These are phyloP conservation scores for Trifolium repens DNA, from an alignment of 306 rosid species.

Conservation along the genomic window DNA sequence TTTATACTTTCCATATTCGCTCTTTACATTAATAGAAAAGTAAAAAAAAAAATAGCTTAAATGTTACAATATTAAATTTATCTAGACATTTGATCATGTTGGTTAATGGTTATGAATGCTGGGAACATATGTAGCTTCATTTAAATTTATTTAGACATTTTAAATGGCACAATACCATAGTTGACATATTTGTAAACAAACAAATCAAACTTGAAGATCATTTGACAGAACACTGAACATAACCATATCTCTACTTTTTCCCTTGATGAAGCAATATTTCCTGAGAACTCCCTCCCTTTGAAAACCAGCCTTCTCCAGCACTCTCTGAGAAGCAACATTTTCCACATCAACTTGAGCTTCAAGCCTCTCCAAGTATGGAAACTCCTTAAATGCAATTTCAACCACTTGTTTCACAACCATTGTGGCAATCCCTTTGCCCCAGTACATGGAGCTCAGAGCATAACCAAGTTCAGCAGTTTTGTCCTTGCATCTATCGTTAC, in stretches of 20 bases:
- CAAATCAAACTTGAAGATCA: constrained; percentile 23
- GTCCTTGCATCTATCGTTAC: constrained; percentile 44
- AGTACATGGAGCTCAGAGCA: constrained; percentile 51
- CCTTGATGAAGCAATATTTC: constrained; percentile 50
- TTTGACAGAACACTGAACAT: constrained; percentile 51
- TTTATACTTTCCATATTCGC: too few relatives aligned
- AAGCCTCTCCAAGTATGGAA: constrained; percentile 58
- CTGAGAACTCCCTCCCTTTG: constrained; percentile 71
- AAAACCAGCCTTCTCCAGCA: constrained; percentile 24
- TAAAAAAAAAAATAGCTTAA: too few relatives aligned
- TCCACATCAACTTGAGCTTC: constrained; percentile 67
- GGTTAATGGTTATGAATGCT: background rate
- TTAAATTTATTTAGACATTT: background rate
- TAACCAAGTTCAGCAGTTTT: constrained; percentile 56
- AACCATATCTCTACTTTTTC: constrained; percentile 51
- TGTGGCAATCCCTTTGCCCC: constrained; percentile 71
- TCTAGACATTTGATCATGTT: too few relatives aligned
- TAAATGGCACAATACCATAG: background rate
- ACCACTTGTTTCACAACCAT: constrained; percentile 55
- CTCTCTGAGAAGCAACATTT: constrained; percentile 60
- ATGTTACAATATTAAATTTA: too few relatives aligned
- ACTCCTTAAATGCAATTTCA: constrained; percentile 48
- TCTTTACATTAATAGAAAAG: too few relatives aligned
- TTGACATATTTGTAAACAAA: background rate
- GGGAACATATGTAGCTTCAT: background rate